Evolutionary conservation across 495 filamentous ascomycete genomes (phyloP).

Genomic region (Aspergillus nidulans): DNA sequence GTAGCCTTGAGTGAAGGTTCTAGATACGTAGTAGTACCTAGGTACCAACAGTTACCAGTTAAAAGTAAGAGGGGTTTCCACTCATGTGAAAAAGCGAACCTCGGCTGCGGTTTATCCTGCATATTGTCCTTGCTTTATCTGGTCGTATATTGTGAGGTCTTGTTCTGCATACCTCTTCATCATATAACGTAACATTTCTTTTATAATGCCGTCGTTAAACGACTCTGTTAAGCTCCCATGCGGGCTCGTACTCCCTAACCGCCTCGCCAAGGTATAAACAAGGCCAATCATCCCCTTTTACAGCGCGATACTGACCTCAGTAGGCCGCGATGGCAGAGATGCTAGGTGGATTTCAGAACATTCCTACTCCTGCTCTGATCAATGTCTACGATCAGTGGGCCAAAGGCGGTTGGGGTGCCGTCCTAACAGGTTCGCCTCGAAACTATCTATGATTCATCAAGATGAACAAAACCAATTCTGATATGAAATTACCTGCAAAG

Average conservation of each 20-base stretch:
- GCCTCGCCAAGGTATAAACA: slow-evolving; percentile 44
- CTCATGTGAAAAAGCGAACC: slow-evolving; percentile 1
- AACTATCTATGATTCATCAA: not conserved
- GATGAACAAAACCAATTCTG: not conserved
- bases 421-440: slow-evolving; percentile 36
- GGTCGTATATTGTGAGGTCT: not conserved
- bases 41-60: too few species aligned
- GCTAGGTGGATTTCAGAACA: slow-evolving; percentile 29
- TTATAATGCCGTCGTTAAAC: slow-evolving; percentile 19
- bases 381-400: slow-evolving; percentile 47
- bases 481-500: slow-evolving; percentile 18
- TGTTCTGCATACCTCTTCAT: not conserved
- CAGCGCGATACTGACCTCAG: not conserved
- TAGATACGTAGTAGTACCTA: too few species aligned
- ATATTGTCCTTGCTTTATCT: not conserved
- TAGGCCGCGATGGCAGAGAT: slow-evolving; percentile 49
- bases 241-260: slow-evolving; percentile 49
- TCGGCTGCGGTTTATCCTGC: not conserved
- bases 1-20: too few species aligned
- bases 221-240: slow-evolving; percentile 48
- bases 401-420: slow-evolving; percentile 45
- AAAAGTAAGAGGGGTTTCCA: not conserved
- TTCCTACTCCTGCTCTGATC: slow-evolving; percentile 29
- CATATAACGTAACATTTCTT: not conserved
- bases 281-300: not conserved